Percentiles rank a stretch among this genome's conserved stretches.
These are phyloP conservation scores for Parmelia sp. DNA, from an alignment of 495 filamentous ascomycete species.

Conservation along the genomic window DNA sequence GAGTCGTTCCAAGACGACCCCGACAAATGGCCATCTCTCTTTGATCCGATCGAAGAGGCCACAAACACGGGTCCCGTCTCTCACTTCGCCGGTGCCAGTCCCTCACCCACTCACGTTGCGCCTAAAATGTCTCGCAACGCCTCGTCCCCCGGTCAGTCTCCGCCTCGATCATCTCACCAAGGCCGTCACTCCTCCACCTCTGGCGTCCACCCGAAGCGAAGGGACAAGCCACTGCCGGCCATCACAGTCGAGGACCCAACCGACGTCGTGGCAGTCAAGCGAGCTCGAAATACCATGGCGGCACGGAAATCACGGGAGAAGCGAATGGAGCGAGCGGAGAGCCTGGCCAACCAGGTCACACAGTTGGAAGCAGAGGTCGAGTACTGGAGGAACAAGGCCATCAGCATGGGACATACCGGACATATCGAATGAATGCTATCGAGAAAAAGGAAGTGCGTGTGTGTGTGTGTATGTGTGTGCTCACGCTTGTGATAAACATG, in stretches of 20 bases:
- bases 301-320: conserved; percentile 89
- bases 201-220: conserved; percentile 63
- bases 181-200: conserved; percentile 56
- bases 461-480: not conserved
- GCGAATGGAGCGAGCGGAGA: conserved; percentile 63
- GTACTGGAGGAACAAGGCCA: conserved; percentile 23
- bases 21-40: conserved; percentile 31
- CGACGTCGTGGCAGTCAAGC: conserved; percentile 74
- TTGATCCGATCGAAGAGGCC: conserved; percentile 30
- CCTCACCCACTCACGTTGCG: conserved; percentile 33
- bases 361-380: conserved; percentile 32
- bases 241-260: conserved; percentile 68
- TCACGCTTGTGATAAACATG: conserved; percentile 13
- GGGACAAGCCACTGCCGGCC: conserved; percentile 73
- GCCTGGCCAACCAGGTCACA: conserved; percentile 50
- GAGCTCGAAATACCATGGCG: conserved; percentile 89
- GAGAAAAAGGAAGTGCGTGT: conserved; percentile 24
- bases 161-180: conserved; percentile 35
- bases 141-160: conserved; percentile 38
- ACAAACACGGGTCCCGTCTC: conserved; percentile 35
- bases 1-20: conserved; percentile 59
- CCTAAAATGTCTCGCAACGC: conserved; percentile 37
- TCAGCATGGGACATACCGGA: conserved; percentile 28
- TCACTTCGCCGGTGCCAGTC: conserved; percentile 31
- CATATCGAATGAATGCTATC: conserved; percentile 27